Evolutionary conservation across 805 yeast genomes (phyloP).

Genomic region (Metschnikowia kofuensis): DNA sequence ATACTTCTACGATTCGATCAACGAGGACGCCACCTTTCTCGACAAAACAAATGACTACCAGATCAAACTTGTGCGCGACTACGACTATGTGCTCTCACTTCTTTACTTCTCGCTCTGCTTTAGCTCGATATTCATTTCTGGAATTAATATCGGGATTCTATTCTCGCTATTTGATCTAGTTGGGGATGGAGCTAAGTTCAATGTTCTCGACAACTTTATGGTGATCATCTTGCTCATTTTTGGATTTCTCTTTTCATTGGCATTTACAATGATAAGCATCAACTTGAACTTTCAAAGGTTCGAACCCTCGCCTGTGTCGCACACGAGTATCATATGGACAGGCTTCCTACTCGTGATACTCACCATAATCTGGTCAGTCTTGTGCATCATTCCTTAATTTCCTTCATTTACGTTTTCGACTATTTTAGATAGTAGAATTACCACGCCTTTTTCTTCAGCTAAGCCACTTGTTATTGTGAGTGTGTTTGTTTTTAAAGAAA

Average conservation of each 20-base stretch:
- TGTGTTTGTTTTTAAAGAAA: constrained; percentile 1
- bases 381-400: constrained; percentile 5
- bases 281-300: constrained; percentile 33
- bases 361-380: constrained; percentile 21
- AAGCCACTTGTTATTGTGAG: neutral
- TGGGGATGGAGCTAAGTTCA: constrained; percentile 23
- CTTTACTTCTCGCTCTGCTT: constrained; percentile 35
- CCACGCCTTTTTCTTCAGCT: neutral
- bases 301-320: constrained; percentile 25
- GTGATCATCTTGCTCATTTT: constrained; percentile 29
- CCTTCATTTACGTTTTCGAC: neutral
- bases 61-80: constrained; percentile 29
- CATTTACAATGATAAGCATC: constrained; percentile 35
- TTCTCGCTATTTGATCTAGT: constrained; percentile 28
- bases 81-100: constrained; percentile 35
- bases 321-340: constrained; percentile 24
- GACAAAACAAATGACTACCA: constrained; percentile 22
- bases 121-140: constrained; percentile 35
- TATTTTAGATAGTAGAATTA: neutral
- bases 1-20: constrained; percentile 30
- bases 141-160: constrained; percentile 39
- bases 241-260: constrained; percentile 32
- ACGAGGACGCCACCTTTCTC: constrained; percentile 29
- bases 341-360: constrained; percentile 22
- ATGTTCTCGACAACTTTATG: constrained; percentile 30